Percentiles rank a stretch among this genome's conserved stretches.
phyloP scores from a whole-genome alignment of 1,139 yeast genomes.

The Saccharomyces uvarum region DNA sequence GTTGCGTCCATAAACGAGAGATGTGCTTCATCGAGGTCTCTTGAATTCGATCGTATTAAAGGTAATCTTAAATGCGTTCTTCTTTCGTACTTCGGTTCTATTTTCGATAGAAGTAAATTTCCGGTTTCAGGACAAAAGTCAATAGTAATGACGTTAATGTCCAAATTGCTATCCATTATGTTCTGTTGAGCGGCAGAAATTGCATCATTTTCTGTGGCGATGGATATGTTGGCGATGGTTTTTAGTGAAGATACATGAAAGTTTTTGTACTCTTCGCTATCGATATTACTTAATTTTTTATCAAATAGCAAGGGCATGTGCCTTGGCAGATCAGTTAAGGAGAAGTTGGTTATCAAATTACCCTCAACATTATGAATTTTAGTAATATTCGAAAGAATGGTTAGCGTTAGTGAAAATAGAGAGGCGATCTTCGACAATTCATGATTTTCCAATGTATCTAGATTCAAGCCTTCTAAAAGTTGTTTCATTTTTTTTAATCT shows the following conservation, averaged over 20 bases:
- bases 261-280: conserved; percentile 17
- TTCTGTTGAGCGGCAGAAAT: conserved; percentile 10
- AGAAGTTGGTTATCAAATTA: conserved; percentile 9
- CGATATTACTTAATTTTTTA: conserved; percentile 14
- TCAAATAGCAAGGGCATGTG: conserved; percentile 22
- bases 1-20: conserved; percentile 44
- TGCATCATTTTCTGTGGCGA: conserved; percentile 11
- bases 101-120: conserved; percentile 48
- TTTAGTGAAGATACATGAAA: conserved; percentile 12
- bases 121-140: conserved; percentile 56
- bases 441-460: conserved; percentile 12
- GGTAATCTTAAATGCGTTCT: conserved; percentile 58
- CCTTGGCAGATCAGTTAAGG: conserved; percentile 18
- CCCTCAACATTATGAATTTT: conserved; percentile 1
- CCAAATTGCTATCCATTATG: conserved; percentile 21
- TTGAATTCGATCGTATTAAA: conserved; percentile 42
- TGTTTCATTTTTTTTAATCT: conserved; percentile 15
- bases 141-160: conserved; percentile 51
- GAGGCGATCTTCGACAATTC: conserved; percentile 18
- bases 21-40: conserved; percentile 39
- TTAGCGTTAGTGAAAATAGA: conserved; percentile 18
- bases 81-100: conserved; percentile 25
- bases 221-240: conserved; percentile 1
- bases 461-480: conserved; percentile 12
- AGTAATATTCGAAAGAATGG: conserved; percentile 18